These are phyloP conservation scores for Calonectria leucothoes DNA, from an alignment of 2,329 filamentous ascomycete genomes.

Conservation along the genomic window DNA sequence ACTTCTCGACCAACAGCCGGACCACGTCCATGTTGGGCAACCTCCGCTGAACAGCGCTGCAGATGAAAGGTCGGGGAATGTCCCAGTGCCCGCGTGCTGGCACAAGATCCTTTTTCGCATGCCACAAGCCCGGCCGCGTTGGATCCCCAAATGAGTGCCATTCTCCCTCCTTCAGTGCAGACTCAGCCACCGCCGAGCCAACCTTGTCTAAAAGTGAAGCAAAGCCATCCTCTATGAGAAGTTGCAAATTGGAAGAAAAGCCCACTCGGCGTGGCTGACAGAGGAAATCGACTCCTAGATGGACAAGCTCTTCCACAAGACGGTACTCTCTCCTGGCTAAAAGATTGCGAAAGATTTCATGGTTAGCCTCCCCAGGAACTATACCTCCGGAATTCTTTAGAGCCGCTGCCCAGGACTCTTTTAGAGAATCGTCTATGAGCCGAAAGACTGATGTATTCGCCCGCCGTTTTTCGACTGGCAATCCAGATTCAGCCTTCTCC, in stretches of 20 bases:
- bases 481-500: background rate
- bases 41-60: slow-evolving; percentile 40
- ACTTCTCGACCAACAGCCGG: slow-evolving; percentile 47
- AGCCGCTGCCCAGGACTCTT: background rate
- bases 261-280: background rate
- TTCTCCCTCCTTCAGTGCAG: slow-evolving; percentile 18
- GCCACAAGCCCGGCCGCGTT: slow-evolving; percentile 31
- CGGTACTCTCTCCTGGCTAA: slow-evolving; percentile 35
- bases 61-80: slow-evolving; percentile 32
- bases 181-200: slow-evolving; percentile 17
- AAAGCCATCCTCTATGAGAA: slow-evolving; percentile 33
- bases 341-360: background rate
- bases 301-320: slow-evolving; percentile 32
- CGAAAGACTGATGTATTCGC: background rate
- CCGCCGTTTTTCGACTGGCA: background rate
- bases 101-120: slow-evolving; percentile 4
- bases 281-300: slow-evolving; percentile 27
- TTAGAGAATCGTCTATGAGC: background rate
- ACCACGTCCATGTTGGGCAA: slow-evolving; percentile 50
- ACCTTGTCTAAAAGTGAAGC: slow-evolving; percentile 33
- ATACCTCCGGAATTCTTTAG: background rate
- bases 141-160: slow-evolving; percentile 35
- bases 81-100: background rate
- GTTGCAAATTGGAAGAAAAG: background rate
- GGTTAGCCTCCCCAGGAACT: background rate